phyloP scores from a whole-genome alignment of 768 basidiomycete species.

The Xanthoconium stramineum region DNA sequence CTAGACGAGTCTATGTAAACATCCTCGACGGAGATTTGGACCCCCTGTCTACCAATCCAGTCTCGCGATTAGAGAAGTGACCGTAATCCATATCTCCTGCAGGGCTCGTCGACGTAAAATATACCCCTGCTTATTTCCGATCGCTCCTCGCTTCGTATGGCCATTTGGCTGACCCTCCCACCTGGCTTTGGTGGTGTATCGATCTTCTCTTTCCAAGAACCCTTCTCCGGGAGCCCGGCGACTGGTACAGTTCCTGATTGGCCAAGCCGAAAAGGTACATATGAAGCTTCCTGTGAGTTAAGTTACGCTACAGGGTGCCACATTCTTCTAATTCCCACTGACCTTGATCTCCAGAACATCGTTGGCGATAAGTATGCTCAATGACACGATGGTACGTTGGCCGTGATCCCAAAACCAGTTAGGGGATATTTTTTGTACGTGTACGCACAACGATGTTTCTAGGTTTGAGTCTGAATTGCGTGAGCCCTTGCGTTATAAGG shows the following conservation, averaged over 20 bases:
- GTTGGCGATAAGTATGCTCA: not conserved
- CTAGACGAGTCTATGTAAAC: not conserved
- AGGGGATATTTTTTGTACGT: conserved; percentile 9
- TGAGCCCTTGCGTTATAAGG: not conserved
- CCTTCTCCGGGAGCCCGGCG: not conserved
- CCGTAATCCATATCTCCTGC: not conserved
- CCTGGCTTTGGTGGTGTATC: not conserved
- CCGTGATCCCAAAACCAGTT: not conserved
- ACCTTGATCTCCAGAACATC: not conserved
- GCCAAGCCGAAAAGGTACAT: not conserved
- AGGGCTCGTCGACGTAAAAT: conserved; percentile 9
- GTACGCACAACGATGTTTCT: not conserved
- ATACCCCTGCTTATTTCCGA: conserved; percentile 6
- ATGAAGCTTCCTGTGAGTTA: not conserved
- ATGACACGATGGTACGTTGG: conserved; percentile 1
- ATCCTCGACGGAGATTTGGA: conserved; percentile 1
- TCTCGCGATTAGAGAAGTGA: not conserved
- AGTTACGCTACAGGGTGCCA: not conserved
- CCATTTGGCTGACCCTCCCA: not conserved
- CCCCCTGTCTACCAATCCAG: not conserved
- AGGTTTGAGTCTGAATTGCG: not conserved
- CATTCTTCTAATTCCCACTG: not conserved
- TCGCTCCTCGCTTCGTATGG: not conserved
- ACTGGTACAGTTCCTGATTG: conserved; percentile 2
- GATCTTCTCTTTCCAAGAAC: not conserved